A percentile compares a stretch with the other conserved stretches of the same genome.
Evolutionary conservation across 768 basidiomycete species (phyloP).

Genomic region (Lactifluus subvellereus): DNA sequence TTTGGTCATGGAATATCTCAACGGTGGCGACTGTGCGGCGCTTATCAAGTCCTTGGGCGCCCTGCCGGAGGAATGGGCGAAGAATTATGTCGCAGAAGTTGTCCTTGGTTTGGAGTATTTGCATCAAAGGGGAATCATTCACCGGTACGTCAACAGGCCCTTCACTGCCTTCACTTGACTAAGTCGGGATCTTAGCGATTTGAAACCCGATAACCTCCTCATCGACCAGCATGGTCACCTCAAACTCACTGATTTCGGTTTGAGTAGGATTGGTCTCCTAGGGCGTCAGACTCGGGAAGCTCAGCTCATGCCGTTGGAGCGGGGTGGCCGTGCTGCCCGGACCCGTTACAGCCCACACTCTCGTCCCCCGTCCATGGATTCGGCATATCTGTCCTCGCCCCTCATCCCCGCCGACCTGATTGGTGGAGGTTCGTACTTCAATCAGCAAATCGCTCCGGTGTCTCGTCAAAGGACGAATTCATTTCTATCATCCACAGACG

Average conservation of each 20-base stretch:
- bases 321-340: conserved; percentile 34
- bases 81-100: conserved; percentile 94
- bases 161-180: neutral
- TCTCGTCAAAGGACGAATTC: conserved; percentile 59
- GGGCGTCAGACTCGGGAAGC: conserved; percentile 88
- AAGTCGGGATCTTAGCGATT: conserved; percentile 53
- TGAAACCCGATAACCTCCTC: conserved; percentile 97
- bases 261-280: conserved; percentile 95
- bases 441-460: conserved; percentile 54
- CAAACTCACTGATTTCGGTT: conserved; percentile 96
- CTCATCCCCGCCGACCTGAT: conserved; percentile 51
- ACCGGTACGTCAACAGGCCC: conserved; percentile 59
- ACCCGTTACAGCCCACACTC: conserved; percentile 63
- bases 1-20: conserved; percentile 99
- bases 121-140: conserved; percentile 92
- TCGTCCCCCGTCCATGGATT: conserved; percentile 76
- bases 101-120: conserved; percentile 92
- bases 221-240: conserved; percentile 96
- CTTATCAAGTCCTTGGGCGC: conserved; percentile 93
- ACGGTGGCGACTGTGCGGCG: conserved; percentile 96
- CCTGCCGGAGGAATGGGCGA: conserved; percentile 94
- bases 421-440: conserved; percentile 75
- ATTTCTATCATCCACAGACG: conserved; percentile 69
- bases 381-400: conserved; percentile 74
- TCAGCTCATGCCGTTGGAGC: conserved; percentile 29